Percentiles rank a stretch among this genome's conserved stretches.
These are phyloP conservation scores for Ophiocordyceps unilateralis DNA, from an alignment of 2,329 filamentous ascomycete species.

Conservation along the genomic window DNA sequence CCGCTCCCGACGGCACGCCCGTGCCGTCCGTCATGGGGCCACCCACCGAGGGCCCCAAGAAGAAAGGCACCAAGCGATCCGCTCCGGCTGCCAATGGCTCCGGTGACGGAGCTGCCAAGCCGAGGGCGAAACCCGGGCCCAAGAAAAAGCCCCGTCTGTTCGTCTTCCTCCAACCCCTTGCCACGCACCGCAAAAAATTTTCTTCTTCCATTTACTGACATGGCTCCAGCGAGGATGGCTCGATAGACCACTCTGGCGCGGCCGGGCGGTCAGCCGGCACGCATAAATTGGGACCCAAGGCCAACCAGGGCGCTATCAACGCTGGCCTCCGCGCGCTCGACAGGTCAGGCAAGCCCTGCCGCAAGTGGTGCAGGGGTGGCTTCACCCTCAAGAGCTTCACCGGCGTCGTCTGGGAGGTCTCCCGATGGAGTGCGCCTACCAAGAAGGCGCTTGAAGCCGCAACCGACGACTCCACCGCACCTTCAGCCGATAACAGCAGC, in stretches of 20 bases:
- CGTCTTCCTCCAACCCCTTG: not conserved
- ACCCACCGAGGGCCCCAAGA: constrained; percentile 46
- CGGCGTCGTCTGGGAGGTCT: constrained; percentile 64
- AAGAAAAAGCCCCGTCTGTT: constrained; percentile 87
- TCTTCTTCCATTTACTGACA: too few relatives aligned
- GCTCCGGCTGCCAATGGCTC: constrained; percentile 32
- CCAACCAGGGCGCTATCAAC: constrained; percentile 94
- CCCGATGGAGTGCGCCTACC: constrained; percentile 65
- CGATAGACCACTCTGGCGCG: constrained; percentile 35
- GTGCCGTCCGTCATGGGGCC: constrained; percentile 40
- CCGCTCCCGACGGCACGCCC: constrained; percentile 37
- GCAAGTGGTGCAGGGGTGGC: constrained; percentile 72
- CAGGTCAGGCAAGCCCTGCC: constrained; percentile 77
- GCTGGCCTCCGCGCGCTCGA: constrained; percentile 88
- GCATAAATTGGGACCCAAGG: constrained; percentile 88
- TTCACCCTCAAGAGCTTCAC: constrained; percentile 88
- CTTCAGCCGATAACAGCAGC: constrained; percentile 32
- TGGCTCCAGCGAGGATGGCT: constrained; percentile 39
- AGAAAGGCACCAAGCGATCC: constrained; percentile 57
- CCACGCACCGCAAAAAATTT: too few relatives aligned
- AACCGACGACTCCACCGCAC: constrained; percentile 26
- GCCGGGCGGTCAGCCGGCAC: constrained; percentile 31
- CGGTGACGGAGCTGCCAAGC: constrained; percentile 47
- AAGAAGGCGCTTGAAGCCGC: constrained; percentile 30
- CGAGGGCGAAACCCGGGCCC: constrained; percentile 74